These are phyloP conservation scores for Fistulinella cinereoalba DNA, from an alignment of 1,284 basidiomycete genomes.

Conservation along the genomic window DNA sequence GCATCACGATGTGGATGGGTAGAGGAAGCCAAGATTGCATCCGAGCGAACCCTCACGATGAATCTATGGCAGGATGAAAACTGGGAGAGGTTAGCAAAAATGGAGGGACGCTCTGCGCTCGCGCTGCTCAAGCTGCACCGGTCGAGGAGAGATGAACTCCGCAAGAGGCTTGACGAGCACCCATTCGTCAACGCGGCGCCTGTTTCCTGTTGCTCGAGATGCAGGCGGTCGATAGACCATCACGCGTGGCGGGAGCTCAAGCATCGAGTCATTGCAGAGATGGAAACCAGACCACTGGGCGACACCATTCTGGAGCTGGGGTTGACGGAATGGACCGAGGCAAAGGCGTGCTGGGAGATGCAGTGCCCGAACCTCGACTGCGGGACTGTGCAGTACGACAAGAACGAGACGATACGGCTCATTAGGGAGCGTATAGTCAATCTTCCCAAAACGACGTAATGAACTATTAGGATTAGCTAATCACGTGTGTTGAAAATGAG, in stretches of 20 bases:
- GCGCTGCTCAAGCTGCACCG: constrained; percentile 53
- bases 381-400: constrained; percentile 53
- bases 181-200: constrained; percentile 54
- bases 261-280: constrained; percentile 50
- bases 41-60: constrained; percentile 46
- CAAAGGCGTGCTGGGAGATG: constrained; percentile 56
- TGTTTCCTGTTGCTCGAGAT: constrained; percentile 44
- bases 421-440: constrained; percentile 52
- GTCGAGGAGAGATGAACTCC: constrained; percentile 45
- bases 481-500: background rate
- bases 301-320: constrained; percentile 52
- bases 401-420: constrained; percentile 49
- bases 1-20: constrained; percentile 59
- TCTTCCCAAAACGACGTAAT: constrained; percentile 40
- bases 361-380: constrained; percentile 47
- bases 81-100: constrained; percentile 44
- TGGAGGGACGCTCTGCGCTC: constrained; percentile 50
- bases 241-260: constrained; percentile 64
- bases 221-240: constrained; percentile 49
- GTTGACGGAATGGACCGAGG: constrained; percentile 53
- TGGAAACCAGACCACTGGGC: constrained; percentile 55
- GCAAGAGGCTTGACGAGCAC: constrained; percentile 48
- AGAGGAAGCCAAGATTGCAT: constrained; percentile 49
- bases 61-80: constrained; percentile 47
- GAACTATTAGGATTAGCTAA: background rate